These are phyloP conservation scores for Saturnispora hagleri DNA, from an alignment of 805 yeast species.

Conservation along the genomic window DNA sequence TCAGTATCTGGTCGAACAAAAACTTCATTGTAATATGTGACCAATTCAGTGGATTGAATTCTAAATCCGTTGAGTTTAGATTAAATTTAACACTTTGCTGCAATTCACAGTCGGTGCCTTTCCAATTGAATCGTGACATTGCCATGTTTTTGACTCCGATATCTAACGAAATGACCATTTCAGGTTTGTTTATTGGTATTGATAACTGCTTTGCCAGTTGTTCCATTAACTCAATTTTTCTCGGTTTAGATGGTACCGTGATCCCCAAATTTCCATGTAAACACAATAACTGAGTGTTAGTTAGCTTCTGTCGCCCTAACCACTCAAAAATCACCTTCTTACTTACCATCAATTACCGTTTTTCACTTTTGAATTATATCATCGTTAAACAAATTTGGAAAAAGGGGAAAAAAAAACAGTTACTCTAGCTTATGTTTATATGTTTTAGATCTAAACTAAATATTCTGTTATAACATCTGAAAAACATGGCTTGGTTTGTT, in stretches of 20 bases:
- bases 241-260: not conserved
- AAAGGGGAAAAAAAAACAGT: not conserved
- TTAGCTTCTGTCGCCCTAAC: conserved; percentile 3
- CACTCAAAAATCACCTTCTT: not conserved
- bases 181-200: conserved; percentile 6
- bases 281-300: conserved; percentile 3
- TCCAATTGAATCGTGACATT: conserved; percentile 17
- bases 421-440: not conserved
- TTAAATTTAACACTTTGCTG: conserved; percentile 28
- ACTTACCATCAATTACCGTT: not conserved
- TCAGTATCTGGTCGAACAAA: conserved; percentile 14
- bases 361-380: not conserved
- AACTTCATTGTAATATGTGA: conserved; percentile 18
- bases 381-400: not conserved
- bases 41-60: conserved; percentile 24
- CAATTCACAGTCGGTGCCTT: conserved; percentile 3
- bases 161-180: conserved; percentile 24
- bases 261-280: conserved; percentile 5
- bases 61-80: conserved; percentile 18
- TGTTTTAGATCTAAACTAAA: not conserved
- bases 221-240: conserved; percentile 1
- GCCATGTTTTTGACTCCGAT: conserved; percentile 30
- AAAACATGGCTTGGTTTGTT: conserved; percentile 23
- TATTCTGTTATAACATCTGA: not conserved
- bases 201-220: not conserved